phyloP scores from a whole-genome alignment of 139 green algal species.

The Nannochloris sp. region DNA sequence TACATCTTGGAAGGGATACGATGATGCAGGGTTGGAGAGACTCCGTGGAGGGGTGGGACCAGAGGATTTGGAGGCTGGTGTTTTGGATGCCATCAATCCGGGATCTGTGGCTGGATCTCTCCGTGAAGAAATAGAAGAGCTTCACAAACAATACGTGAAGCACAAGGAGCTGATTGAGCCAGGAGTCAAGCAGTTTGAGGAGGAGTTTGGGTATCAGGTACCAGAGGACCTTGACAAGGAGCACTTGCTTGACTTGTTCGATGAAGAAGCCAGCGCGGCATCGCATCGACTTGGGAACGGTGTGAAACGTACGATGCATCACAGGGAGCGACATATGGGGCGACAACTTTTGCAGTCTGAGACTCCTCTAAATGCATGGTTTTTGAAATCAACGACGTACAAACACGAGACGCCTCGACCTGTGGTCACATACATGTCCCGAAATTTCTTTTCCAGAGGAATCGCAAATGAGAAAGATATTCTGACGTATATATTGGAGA shows the following conservation, averaged over 20 bases:
- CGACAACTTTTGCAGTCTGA: too few species aligned
- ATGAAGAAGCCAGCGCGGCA: too few species aligned
- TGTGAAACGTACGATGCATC: too few species aligned
- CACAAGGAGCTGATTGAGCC: not conserved
- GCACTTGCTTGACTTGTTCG: not conserved
- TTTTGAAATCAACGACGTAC: not conserved
- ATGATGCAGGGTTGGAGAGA: constrained; percentile 15
- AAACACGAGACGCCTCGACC: constrained; percentile 16
- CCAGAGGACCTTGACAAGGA: not conserved
- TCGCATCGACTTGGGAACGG: too few species aligned
- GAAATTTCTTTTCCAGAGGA: constrained; percentile 29
- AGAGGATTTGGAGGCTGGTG: constrained; percentile 16
- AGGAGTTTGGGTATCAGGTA: not conserved
- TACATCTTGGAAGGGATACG: constrained; percentile 19
- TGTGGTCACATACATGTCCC: constrained; percentile 33
- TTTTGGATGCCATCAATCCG: constrained; percentile 8
- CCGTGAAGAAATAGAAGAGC: constrained; percentile 14
- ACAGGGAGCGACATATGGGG: too few species aligned
- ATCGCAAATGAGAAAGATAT: constrained; percentile 30
- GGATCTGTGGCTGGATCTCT: constrained; percentile 19
- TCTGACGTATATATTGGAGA: constrained; percentile 21
- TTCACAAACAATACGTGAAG: not conserved
- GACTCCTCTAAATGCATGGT: not conserved
- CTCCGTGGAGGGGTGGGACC: constrained; percentile 25
- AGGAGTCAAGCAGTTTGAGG: not conserved